A percentile compares a stretch with the other conserved stretches of the same genome.
phyloP scores from a whole-genome alignment of 768 basidiomycete species.

The Phlebiopsis flavidoalba region DNA sequence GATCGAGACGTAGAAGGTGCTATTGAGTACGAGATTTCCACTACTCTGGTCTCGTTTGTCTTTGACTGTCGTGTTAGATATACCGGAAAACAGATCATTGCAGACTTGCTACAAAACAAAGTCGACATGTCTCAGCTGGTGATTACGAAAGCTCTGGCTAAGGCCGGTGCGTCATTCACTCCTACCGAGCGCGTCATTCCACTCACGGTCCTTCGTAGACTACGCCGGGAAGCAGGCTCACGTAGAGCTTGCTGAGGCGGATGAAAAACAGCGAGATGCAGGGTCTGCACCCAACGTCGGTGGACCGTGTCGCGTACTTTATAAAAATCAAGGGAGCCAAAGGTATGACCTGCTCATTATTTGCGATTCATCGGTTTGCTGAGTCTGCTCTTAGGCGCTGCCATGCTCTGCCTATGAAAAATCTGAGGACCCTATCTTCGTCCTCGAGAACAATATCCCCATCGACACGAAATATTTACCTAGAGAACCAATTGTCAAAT shows the following conservation, averaged over 20 bases:
- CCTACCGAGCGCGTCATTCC: not conserved
- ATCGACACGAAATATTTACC: slow-evolving; percentile 98
- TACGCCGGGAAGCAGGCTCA: slow-evolving; percentile 96
- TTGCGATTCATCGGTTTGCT: not conserved
- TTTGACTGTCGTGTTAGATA: slow-evolving; percentile 47
- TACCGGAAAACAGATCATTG: slow-evolving; percentile 87
- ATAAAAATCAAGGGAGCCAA: slow-evolving; percentile 97
- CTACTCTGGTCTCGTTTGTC: not conserved
- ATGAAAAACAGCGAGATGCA: slow-evolving; percentile 96
- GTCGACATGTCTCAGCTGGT: slow-evolving; percentile 99
- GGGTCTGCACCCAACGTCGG: slow-evolving; percentile 97
- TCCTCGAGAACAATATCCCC: slow-evolving; percentile 95
- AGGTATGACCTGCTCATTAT: slow-evolving; percentile 37
- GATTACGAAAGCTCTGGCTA: slow-evolving; percentile 95
- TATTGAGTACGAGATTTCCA: slow-evolving; percentile 61
- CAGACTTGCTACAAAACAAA: slow-evolving; percentile 93
- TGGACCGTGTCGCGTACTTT: slow-evolving; percentile 98
- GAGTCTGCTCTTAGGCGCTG: slow-evolving; percentile 60
- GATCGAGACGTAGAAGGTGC: slow-evolving; percentile 92
- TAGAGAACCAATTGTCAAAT: slow-evolving; percentile 97
- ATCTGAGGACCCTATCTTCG: slow-evolving; percentile 96
- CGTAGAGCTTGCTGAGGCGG: slow-evolving; percentile 80
- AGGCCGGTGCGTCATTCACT: slow-evolving; percentile 49
- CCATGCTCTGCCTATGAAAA: slow-evolving; percentile 99
- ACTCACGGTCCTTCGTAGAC: slow-evolving; percentile 39